These are phyloP conservation scores for Beta lomatogona DNA, from an alignment of 179 eudicot species.

Conservation along the genomic window DNA sequence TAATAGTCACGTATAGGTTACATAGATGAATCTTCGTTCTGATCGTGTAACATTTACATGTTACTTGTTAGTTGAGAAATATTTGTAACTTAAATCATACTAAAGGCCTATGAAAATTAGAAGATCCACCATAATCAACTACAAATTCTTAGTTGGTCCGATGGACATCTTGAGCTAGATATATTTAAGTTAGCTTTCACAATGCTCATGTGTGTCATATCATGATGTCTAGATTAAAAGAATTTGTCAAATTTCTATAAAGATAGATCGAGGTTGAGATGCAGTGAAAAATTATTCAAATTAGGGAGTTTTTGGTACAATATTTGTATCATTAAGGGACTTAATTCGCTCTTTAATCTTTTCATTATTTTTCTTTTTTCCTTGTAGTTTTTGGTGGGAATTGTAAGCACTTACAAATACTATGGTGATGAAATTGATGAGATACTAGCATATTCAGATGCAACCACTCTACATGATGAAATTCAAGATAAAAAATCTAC, in stretches of 20 bases:
- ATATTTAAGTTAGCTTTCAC: too few relatives aligned
- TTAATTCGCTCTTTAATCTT: not conserved
- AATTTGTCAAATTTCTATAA: not conserved
- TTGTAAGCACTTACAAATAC: conserved; percentile 65
- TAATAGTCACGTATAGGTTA: not conserved
- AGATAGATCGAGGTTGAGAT: not conserved
- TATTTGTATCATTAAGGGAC: not conserved
- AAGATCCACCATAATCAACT: too few relatives aligned
- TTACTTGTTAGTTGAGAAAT: too few relatives aligned
- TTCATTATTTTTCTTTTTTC: too few relatives aligned
- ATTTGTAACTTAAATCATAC: too few relatives aligned
- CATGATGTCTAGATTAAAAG: too few relatives aligned
- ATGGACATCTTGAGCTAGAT: too few relatives aligned
- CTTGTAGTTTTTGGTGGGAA: conserved; percentile 66
- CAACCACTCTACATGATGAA: conserved; percentile 49
- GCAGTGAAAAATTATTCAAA: not conserved
- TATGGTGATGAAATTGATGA: conserved; percentile 65
- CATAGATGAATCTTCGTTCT: too few relatives aligned
- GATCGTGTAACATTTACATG: too few relatives aligned
- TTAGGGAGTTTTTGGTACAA: too few relatives aligned
- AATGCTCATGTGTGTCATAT: not conserved
- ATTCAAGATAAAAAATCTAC: conserved; percentile 41
- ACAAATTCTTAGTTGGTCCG: too few relatives aligned
- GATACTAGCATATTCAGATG: conserved; percentile 59
- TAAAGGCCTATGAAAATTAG: too few relatives aligned